These are phyloP conservation scores for Candida patagonica DNA, from an alignment of 805 yeast species.

Conservation along the genomic window DNA sequence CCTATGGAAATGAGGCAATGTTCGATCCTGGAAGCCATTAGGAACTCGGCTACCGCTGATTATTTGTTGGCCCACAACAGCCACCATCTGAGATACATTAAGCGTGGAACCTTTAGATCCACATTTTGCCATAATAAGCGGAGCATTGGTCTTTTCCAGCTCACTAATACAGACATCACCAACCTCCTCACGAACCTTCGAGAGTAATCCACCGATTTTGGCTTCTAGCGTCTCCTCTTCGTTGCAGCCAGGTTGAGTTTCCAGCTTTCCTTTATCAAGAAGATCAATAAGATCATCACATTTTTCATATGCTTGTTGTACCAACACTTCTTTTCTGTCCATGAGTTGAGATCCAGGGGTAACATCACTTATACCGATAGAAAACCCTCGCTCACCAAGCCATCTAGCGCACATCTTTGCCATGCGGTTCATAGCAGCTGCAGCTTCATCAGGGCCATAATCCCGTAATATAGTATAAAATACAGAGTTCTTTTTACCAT, in stretches of 20 bases:
- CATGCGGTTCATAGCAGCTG: slow-evolving; percentile 95
- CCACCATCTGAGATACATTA: slow-evolving; percentile 99
- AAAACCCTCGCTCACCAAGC: slow-evolving; percentile 91
- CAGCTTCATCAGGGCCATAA: slow-evolving; percentile 95
- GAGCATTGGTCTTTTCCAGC: slow-evolving; percentile 84
- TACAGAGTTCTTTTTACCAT: slow-evolving; percentile 95
- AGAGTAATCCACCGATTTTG: slow-evolving; percentile 88
- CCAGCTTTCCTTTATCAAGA: slow-evolving; percentile 77
- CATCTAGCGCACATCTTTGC: slow-evolving; percentile 96
- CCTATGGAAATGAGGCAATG: slow-evolving; percentile 93
- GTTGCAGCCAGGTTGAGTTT: slow-evolving; percentile 98
- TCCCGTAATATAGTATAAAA: slow-evolving; percentile 92
- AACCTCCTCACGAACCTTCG: slow-evolving; percentile 97
- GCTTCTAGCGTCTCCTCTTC: slow-evolving; percentile 98
- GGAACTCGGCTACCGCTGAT: slow-evolving; percentile 98
- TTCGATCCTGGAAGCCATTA: slow-evolving; percentile 98
- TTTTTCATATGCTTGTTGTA: slow-evolving; percentile 78
- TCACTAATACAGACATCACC: slow-evolving; percentile 96
- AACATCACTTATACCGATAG: slow-evolving; percentile 95
- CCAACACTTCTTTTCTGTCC: slow-evolving; percentile 73
- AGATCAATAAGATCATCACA: slow-evolving; percentile 83
- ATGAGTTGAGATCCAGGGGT: slow-evolving; percentile 81
- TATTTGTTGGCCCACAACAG: slow-evolving; percentile 98
- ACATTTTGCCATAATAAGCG: slow-evolving; percentile 97
- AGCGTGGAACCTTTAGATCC: slow-evolving; percentile 98